Percentiles rank a stretch among this genome's conserved stretches.
Conservation (phyloP, 2,329 filamentous ascomycete genomes). For the Triangularia verruculosa region DNA sequence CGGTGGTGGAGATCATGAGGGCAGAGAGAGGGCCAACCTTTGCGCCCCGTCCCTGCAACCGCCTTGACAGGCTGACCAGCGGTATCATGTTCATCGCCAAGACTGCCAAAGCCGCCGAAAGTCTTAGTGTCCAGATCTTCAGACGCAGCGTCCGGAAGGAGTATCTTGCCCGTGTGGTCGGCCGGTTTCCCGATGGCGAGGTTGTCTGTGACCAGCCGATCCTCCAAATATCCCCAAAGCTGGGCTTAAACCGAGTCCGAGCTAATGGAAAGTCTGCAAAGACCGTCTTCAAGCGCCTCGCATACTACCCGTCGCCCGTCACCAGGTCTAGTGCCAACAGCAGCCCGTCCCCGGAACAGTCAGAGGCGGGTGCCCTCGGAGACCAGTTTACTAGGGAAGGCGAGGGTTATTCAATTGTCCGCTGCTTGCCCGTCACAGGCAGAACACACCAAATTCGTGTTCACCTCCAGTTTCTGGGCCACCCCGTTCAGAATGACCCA, state of each 20-base stretch:
- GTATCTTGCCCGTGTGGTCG: conserved; percentile 87
- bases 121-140: conserved; percentile 72
- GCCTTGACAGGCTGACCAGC: conserved; percentile 90
- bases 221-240: conserved; percentile 87
- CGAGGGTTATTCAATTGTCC: conserved; percentile 88
- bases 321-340: conserved; percentile 12
- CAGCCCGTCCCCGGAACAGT: conserved; percentile 20
- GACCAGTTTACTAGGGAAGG: conserved; percentile 40
- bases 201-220: conserved; percentile 92
- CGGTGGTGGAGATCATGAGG: conserved; percentile 88
- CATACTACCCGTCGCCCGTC: conserved; percentile 72
- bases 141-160: conserved; percentile 87
- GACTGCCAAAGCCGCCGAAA: conserved; percentile 73
- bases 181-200: conserved; percentile 87
- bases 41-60: conserved; percentile 72
- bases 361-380: conserved; percentile 25
- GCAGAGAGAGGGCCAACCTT: conserved; percentile 62
- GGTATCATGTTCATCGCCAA: conserved; percentile 99
- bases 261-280: conserved; percentile 86
- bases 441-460: conserved; percentile 94
- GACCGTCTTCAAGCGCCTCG: conserved; percentile 86
- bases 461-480: conserved; percentile 88
- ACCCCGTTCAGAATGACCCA: conserved; percentile 95
- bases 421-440: conserved; percentile 89
- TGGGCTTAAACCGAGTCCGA: conserved; percentile 90